Base-by-base conservation (phyloP, 2,329 filamentous ascomycete genomes). In the Sphaerulina vaccinii region DNA sequence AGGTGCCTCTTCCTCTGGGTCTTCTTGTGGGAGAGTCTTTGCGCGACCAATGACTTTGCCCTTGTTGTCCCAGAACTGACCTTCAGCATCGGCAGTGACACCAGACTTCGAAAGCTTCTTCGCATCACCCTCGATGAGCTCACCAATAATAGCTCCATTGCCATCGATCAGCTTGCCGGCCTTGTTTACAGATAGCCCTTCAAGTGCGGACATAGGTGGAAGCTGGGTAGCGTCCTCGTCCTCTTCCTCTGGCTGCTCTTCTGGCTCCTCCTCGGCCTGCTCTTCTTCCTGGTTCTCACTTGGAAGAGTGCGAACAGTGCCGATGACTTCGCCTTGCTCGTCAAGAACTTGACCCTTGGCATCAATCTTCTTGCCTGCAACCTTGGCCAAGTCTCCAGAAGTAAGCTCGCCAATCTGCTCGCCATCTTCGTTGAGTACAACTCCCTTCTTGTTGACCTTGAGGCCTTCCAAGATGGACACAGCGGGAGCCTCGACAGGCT, bases 311-410 rank as follows among this genome's bases (percentile, higher is more conserved):
- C 80, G 73, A 54, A 82, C 79, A 55, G 77, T 78, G 36, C 82
- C 82, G 51, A 85, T 76, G 54, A 85, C 73, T 29, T 83, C 81
- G 33, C 82, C 81, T 38, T 79, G 75, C 62, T 75, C 79, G 61
- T 83, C 81, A 65, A 83, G 75, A 52, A 85, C 80, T 60, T 84
- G 81, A n/a, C 81, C 81, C 68, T 84, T 75, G 53, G 75, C 76
- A 58, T 84, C 82, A 56, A 83, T 74, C 67, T 83, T 84, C 71
- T 83, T 84, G 53, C 83, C 77, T 16, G 84, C 80, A 55, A 82
- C 84, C 56, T 84, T 80, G 13, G 77, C 68, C 11, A 85, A 68
- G 42, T 85, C 79, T 37, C 84, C 84, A 59, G 79, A 76, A 23
- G 69, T 65, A 24, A 81, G 75, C 58, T 79, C 75, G 32, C 77